Percentiles rank a stretch among this genome's conserved stretches.
These are phyloP conservation scores for Macrolepiota albuminosa DNA, from an alignment of 768 basidiomycete species.

Conservation along the genomic window DNA sequence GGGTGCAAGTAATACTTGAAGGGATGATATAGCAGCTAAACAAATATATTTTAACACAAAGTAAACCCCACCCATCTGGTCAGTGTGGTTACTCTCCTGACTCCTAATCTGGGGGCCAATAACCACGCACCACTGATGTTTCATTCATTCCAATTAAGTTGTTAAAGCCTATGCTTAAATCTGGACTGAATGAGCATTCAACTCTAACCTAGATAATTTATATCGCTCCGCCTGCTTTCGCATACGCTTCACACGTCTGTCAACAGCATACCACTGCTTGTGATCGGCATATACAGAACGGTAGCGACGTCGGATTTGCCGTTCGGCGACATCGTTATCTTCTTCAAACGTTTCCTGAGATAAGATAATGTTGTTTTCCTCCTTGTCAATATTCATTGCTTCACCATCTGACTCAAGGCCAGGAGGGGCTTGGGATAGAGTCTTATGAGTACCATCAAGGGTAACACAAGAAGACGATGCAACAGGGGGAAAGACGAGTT, in stretches of 20 bases:
- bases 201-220: background rate
- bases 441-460: background rate
- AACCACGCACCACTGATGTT: too few species aligned
- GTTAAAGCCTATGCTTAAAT: background rate
- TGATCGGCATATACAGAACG: slow-evolving; percentile 46
- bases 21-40: too few species aligned
- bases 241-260: slow-evolving; percentile 30
- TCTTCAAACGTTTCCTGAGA: slow-evolving; percentile 11
- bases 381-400: slow-evolving; percentile 11
- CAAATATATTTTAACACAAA: too few species aligned
- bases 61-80: too few species aligned
- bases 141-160: background rate
- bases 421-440: background rate
- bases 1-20: too few species aligned
- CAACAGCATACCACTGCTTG: slow-evolving; percentile 41
- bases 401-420: background rate
- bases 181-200: background rate
- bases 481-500: slow-evolving; percentile 5
- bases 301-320: slow-evolving; percentile 30
- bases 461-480: slow-evolving; percentile 14
- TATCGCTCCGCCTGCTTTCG: slow-evolving; percentile 24
- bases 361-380: slow-evolving; percentile 9
- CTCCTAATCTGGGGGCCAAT: too few species aligned
- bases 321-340: slow-evolving; percentile 20
- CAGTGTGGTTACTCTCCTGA: too few species aligned